Evolutionary conservation across 805 yeast species (phyloP).

Genomic region (Brettanomyces custersianus): DNA sequence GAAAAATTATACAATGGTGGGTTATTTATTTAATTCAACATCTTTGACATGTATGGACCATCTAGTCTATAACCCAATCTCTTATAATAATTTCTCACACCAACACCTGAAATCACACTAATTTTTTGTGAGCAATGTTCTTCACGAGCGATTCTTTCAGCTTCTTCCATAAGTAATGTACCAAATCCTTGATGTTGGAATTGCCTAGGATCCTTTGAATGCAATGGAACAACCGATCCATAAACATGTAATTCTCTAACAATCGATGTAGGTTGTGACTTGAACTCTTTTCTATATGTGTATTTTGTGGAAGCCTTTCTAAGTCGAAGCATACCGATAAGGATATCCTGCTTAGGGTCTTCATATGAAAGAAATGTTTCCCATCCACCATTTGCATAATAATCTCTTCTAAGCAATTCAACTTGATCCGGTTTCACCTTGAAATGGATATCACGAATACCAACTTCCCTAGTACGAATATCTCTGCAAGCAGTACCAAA

Average conservation of each 20-base stretch:
- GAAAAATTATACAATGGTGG: too few relatives aligned
- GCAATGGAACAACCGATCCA: constrained; percentile 95
- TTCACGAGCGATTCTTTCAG: constrained; percentile 88
- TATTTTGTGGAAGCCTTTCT: constrained; percentile 83
- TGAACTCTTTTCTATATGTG: constrained; percentile 86
- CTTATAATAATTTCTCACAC: constrained; percentile 92
- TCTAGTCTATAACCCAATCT: constrained; percentile 86
- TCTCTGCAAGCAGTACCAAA: constrained; percentile 95
- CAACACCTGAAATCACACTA: constrained; percentile 94
- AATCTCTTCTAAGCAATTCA: constrained; percentile 89
- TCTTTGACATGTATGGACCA: constrained; percentile 96
- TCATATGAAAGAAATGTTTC: constrained; percentile 94
- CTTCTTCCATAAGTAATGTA: constrained; percentile 95
- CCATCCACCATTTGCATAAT: constrained; percentile 98
- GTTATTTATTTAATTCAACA: constrained; percentile 2
- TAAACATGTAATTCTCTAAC: constrained; percentile 97
- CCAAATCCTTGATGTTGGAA: constrained; percentile 99
- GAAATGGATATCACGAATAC: constrained; percentile 97
- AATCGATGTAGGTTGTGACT: constrained; percentile 75
- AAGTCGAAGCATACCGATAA: constrained; percentile 82
- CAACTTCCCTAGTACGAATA: constrained; percentile 96
- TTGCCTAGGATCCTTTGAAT: constrained; percentile 92
- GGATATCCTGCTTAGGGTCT: constrained; percentile 92
- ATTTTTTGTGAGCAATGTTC: constrained; percentile 91
- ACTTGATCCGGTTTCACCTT: constrained; percentile 96